Conservation (phyloP, 192 early-diverging fungal genomes). For the Thoreauomyces humboldtii region DNA sequence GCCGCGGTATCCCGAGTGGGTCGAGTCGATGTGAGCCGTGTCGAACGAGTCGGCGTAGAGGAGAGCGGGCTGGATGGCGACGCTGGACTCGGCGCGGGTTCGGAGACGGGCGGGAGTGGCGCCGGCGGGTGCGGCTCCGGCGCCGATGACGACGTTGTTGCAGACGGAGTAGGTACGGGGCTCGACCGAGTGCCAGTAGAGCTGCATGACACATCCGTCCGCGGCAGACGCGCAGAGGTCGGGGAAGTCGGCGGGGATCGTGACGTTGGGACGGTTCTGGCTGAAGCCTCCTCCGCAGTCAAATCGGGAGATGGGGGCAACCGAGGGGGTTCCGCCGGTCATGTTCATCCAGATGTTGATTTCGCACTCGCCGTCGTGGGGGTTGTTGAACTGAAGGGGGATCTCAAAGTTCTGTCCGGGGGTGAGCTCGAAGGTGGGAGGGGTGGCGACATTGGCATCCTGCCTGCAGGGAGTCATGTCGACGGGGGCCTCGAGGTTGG, state of each 20-base stretch:
- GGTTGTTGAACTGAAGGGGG: slow-evolving; percentile 33
- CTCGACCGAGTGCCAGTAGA: slow-evolving; percentile 36
- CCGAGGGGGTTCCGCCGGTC: slow-evolving; percentile 3
- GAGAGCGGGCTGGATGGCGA: slow-evolving; percentile 19
- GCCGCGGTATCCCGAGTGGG: slow-evolving; percentile 33
- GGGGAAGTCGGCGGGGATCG: slow-evolving; percentile 35
- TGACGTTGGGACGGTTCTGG: slow-evolving; percentile 24
- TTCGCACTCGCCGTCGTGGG: slow-evolving; percentile 34
- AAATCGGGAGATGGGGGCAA: slow-evolving; percentile 29
- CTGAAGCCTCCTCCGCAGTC: slow-evolving; percentile 23
- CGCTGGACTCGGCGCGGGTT: slow-evolving; percentile 4
- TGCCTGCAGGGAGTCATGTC: slow-evolving; percentile 33
- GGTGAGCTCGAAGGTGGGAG: slow-evolving; percentile 3
- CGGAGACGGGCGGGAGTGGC: slow-evolving; percentile 11
- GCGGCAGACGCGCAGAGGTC: slow-evolving; percentile 15
- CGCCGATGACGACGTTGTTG: slow-evolving; percentile 18
- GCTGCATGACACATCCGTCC: slow-evolving; percentile 30
- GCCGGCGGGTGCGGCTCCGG: slow-evolving; percentile 1
- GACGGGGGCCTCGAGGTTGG: slow-evolving; percentile 10
- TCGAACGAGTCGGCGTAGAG: slow-evolving; percentile 32
- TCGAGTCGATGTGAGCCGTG: slow-evolving; percentile 31
- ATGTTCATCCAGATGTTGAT: slow-evolving; percentile 35
- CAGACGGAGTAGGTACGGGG: slow-evolving; percentile 32
- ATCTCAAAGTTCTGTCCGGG: slow-evolving; percentile 24
- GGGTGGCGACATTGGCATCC: background rate